phyloP scores from a whole-genome alignment of 306 rosid species.

The Dicorynia guianensis region DNA sequence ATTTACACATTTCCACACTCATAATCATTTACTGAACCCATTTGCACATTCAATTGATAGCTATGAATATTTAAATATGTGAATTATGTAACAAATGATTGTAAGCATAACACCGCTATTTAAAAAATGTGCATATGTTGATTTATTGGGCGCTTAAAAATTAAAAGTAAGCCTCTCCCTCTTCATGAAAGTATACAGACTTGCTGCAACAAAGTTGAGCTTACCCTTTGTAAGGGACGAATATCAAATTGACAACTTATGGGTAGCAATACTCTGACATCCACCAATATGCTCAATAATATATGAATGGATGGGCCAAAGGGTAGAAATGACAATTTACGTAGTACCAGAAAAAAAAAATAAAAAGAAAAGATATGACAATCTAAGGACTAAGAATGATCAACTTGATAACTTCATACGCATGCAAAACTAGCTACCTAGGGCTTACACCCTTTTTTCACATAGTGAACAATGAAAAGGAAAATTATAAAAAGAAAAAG shows the following conservation, averaged over 20 bases:
- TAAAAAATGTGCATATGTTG: too few species aligned
- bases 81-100: too few species aligned
- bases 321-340: constrained; percentile 11
- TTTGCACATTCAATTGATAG: too few species aligned
- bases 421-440: constrained; percentile 23
- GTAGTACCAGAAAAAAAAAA: too few species aligned
- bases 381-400: too few species aligned
- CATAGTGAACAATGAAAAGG: constrained; percentile 10
- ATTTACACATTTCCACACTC: too few species aligned
- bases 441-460: constrained; percentile 20
- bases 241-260: too few species aligned
- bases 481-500: constrained; percentile 2
- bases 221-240: not conserved
- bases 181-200: constrained; percentile 14
- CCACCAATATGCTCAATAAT: constrained; percentile 34
- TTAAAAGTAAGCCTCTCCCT: not conserved
- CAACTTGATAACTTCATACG: not conserved
- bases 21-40: too few species aligned
- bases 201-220: not conserved
- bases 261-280: too few species aligned
- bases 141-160: not conserved
- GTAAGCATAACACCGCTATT: too few species aligned
- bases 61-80: too few species aligned
- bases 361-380: too few species aligned
- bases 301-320: constrained; percentile 31